These are phyloP conservation scores for Bothriochloa decipiens DNA, from an alignment of 176 grass and related monocot genomes.

Conservation along the genomic window DNA sequence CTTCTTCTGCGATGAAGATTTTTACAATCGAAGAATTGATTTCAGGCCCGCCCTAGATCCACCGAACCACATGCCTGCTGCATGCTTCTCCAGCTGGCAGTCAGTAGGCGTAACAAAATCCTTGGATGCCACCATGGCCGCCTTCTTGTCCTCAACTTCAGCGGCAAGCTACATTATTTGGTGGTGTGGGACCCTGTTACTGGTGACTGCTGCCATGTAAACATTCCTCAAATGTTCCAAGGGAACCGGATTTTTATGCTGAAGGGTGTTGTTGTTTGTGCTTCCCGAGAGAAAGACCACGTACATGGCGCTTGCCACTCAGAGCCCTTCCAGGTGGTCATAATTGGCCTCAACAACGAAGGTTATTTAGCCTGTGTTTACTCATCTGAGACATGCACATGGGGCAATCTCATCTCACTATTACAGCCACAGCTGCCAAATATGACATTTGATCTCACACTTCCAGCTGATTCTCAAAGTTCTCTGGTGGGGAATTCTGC, in stretches of 20 bases:
- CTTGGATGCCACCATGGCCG: constrained; percentile 20
- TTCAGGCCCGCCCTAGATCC: not conserved
- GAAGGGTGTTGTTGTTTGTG: not conserved
- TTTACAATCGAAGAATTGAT: not conserved
- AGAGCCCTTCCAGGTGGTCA: not conserved
- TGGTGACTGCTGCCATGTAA: not conserved
- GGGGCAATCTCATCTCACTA: not conserved
- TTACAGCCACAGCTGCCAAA: no score
- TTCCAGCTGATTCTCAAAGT: no score
- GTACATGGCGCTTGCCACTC: not conserved
- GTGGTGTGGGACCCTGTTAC: constrained; percentile 29
- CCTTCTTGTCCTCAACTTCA: not conserved
- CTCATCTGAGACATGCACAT: not conserved
- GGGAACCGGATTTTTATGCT: not conserved
- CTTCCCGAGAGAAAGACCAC: not conserved
- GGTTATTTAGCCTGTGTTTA: not conserved
- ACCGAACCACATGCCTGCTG: not conserved
- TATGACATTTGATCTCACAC: not conserved
- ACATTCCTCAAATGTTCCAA: not conserved
- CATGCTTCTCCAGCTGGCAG: not conserved
- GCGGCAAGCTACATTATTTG: not conserved
- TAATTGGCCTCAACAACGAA: not conserved
- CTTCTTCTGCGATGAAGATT: not conserved
- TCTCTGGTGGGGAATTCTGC: not conserved
- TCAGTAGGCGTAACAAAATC: not conserved